Base-by-base conservation (phyloP, 805 yeast genomes). In the Monosporozyma yasuniensis region DNA sequence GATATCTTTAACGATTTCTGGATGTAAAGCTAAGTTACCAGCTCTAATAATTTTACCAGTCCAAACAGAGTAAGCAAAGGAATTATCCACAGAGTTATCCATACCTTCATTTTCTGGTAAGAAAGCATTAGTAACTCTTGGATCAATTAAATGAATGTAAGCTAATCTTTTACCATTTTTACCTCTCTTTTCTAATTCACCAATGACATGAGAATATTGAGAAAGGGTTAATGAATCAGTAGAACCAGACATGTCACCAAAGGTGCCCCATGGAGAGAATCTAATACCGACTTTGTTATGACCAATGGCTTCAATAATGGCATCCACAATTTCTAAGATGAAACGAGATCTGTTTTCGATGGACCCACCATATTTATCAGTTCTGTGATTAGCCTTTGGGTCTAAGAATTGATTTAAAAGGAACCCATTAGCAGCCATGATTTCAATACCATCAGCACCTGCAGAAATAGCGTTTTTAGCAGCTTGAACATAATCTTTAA, bases 361-460 rank as follows among this genome's bases (percentile, higher is more conserved):
- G 8, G 72, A 65, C 4, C 81, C 82, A 52, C 81, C 83, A 53
- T 78, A 78, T 55, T 75, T 69, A 60, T 78, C 83, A 6, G 72
- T 71, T 65, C 74, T 63, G 44, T 75, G 63, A 60, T 74, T 73
- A 45, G 72, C 66, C 8, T 65, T 56, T 11, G 72, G 69, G 42
- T 78, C 76, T 55, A 81, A 60, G 57, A 83, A 81, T 63, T 79
- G 78, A 63, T 74, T 72, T 37, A 78, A 56, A 51, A 84, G 61
- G 60, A 78, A 83, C n/a, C 89, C 87, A 61, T 81, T 80, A 19
- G 88, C 87, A 37, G 70, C 70, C 62, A 82, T 88, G 46, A 84
- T 66, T 64, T 84, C 87, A 30, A 83, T 76, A 54, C 81, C 81
- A 62, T 83, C 87, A 46, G 72, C 71, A 42, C 71, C 72, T 14